Percentiles rank a stretch among this genome's conserved stretches.
These are phyloP conservation scores for Leishmania lainsoni DNA, from an alignment of 208 protist genomes.

Conservation along the genomic window DNA sequence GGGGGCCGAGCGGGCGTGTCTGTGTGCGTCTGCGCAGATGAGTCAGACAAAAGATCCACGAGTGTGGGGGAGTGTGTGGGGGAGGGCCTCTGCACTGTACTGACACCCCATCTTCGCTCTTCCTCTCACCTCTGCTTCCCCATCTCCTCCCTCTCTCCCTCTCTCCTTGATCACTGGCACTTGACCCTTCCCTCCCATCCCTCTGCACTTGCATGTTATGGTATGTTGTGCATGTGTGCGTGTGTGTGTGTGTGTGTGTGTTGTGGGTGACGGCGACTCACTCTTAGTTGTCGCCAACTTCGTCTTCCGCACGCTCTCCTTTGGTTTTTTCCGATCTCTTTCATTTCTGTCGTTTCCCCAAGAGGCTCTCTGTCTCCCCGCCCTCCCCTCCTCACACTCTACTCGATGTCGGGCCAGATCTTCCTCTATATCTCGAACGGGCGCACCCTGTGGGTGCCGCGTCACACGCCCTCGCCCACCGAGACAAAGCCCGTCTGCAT, in stretches of 20 bases:
- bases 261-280: constrained; percentile 9
- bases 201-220: background rate
- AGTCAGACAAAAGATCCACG: too few species aligned
- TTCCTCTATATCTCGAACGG: constrained; percentile 75
- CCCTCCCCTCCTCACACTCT: background rate
- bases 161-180: too few species aligned
- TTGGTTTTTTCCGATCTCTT: background rate
- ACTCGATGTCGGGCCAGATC: constrained; percentile 54
- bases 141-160: background rate
- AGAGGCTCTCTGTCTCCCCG: background rate
- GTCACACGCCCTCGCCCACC: constrained; percentile 54
- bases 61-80: too few species aligned
- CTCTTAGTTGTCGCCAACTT: background rate
- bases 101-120: background rate
- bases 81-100: background rate
- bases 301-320: constrained; percentile 21
- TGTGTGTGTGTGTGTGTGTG: background rate
- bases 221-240: background rate
- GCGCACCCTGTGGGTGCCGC: constrained; percentile 87
- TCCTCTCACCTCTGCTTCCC: background rate
- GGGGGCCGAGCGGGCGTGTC: background rate
- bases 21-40: background rate
- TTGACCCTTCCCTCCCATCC: too few species aligned
- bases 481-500: constrained; percentile 74
- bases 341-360: background rate